Conservation (phyloP, 2,329 filamentous ascomycete genomes). For the Aspergillus sp. region DNA sequence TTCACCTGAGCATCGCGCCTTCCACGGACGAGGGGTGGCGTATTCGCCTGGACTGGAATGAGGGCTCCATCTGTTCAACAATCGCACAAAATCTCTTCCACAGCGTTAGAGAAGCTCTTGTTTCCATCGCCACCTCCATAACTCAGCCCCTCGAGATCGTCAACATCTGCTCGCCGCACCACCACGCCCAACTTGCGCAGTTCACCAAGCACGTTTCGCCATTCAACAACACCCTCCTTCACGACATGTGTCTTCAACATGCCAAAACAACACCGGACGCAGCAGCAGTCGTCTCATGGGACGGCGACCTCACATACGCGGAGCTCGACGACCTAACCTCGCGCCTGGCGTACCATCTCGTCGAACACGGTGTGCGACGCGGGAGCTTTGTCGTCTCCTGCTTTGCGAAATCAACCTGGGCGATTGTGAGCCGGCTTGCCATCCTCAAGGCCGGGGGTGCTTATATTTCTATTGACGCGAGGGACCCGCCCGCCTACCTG, state of each 20-base stretch:
- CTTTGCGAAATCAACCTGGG: slow-evolving; percentile 18
- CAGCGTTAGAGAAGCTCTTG: not conserved
- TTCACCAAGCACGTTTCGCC: slow-evolving; percentile 16
- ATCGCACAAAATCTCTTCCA: not conserved
- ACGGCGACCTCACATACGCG: slow-evolving; percentile 13
- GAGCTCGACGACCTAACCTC: slow-evolving; percentile 9
- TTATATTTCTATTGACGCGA: slow-evolving; percentile 73
- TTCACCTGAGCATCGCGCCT: not conserved
- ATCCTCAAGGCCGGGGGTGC: slow-evolving; percentile 15
- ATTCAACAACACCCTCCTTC: not conserved
- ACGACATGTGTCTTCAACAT: not conserved
- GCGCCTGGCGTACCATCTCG: not conserved
- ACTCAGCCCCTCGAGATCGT: slow-evolving; percentile 16
- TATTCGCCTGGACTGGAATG: not conserved
- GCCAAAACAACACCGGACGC: not conserved
- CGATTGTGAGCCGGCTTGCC: slow-evolving; percentile 10
- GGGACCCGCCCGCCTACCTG: slow-evolving; percentile 71
- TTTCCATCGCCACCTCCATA: slow-evolving; percentile 12
- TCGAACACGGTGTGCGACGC: not conserved
- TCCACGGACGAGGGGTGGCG: not conserved
- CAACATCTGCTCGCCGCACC: slow-evolving; percentile 21
- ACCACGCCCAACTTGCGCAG: slow-evolving; percentile 15
- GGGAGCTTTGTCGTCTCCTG: slow-evolving; percentile 2
- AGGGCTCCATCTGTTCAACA: not conserved
- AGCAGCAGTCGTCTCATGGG: slow-evolving; percentile 3